Conservation (phyloP, 768 basidiomycete genomes). For the Amanita muscaria region DNA sequence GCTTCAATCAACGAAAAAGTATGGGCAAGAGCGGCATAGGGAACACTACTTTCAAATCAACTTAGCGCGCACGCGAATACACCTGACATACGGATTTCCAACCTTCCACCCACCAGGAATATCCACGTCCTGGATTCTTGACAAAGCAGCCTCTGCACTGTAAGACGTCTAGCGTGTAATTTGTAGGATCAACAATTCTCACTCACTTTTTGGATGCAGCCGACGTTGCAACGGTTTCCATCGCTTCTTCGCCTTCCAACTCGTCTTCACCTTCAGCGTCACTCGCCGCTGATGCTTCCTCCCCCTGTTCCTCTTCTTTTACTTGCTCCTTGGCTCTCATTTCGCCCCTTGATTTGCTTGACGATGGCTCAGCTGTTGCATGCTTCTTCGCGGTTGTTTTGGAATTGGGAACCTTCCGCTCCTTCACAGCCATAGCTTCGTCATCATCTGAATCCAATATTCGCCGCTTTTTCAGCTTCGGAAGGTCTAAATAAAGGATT, state of each 20-base stretch:
- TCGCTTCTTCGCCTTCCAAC: slow-evolving; percentile 21
- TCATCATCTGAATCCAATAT: slow-evolving; percentile 51
- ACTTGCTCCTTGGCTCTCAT: slow-evolving; percentile 22
- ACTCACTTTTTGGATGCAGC: slow-evolving; percentile 56
- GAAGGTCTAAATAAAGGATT: slow-evolving; percentile 19
- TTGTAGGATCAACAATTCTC: background rate
- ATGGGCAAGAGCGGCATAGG: slow-evolving; percentile 87
- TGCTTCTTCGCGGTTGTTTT: background rate
- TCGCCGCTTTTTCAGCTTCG: slow-evolving; percentile 41
- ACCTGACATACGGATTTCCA: slow-evolving; percentile 63
- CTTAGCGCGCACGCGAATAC: background rate
- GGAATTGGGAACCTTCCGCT: background rate
- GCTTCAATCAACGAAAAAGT: slow-evolving; percentile 85
- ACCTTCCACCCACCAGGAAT: slow-evolving; percentile 75
- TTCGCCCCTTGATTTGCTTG: slow-evolving; percentile 10
- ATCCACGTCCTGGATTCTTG: slow-evolving; percentile 59
- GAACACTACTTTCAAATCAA: slow-evolving; percentile 48
- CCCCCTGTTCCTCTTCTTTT: slow-evolving; percentile 19
- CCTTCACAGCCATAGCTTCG: slow-evolving; percentile 15
- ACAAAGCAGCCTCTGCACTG: slow-evolving; percentile 65
- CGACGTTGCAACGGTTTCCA: slow-evolving; percentile 24
- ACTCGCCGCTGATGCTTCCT: slow-evolving; percentile 13
- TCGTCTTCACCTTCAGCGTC: slow-evolving; percentile 28
- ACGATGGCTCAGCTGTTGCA: background rate
- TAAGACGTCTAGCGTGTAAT: background rate